A percentile compares a stretch with the other conserved stretches of the same genome.
Conservation (phyloP, 805 yeast species). For the Yarrowia sp. region DNA sequence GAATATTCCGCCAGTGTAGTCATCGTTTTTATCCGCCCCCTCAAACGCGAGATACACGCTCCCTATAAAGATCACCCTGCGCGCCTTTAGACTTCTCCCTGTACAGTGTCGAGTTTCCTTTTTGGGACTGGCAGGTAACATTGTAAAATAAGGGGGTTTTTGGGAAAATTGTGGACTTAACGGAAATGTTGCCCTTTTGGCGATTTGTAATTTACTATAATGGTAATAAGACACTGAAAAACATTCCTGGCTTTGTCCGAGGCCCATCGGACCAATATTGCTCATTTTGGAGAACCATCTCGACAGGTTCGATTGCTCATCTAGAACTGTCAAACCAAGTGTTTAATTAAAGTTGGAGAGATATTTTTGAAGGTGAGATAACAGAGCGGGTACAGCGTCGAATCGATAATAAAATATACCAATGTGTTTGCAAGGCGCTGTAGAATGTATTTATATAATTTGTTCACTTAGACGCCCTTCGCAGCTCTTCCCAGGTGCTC, state of each 20-base stretch:
- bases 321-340: not conserved
- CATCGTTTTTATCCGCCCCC: not conserved
- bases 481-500: no score
- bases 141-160: not conserved
- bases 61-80: not conserved
- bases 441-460: no score
- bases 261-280: not conserved
- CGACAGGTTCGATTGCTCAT: not conserved
- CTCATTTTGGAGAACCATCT: not conserved
- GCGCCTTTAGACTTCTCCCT: not conserved
- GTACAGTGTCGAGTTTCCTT: constrained; percentile 4
- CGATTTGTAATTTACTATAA: no score
- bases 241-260: not conserved
- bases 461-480: no score
- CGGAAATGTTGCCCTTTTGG: no score
- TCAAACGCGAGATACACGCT: not conserved
- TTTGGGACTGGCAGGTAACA: not conserved
- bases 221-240: no score
- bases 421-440: no score
- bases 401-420: not conserved
- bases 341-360: not conserved
- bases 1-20: not conserved
- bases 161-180: not conserved
- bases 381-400: not conserved
- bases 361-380: no score